Evolutionary conservation across 768 basidiomycete species (phyloP).

Genomic region (Tephrocybe sp.): DNA sequence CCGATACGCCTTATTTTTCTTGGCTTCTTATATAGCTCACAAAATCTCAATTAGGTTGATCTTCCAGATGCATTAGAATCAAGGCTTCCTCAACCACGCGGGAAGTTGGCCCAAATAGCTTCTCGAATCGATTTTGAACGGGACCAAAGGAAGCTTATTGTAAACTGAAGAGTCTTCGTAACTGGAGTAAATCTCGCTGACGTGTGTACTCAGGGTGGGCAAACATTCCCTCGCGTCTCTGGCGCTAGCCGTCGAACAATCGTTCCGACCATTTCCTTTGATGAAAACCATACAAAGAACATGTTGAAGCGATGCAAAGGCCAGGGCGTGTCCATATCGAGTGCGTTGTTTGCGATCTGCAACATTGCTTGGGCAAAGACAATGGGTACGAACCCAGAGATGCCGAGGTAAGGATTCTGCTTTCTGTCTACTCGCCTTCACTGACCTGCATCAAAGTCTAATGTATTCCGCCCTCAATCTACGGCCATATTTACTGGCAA

Average conservation of each 20-base stretch:
- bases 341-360: slow-evolving; percentile 72
- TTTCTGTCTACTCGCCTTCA: not conserved
- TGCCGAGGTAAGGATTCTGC: slow-evolving; percentile 46
- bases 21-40: slow-evolving; percentile 6
- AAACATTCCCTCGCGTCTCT: slow-evolving; percentile 59
- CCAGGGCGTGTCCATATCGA: slow-evolving; percentile 71
- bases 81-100: slow-evolving; percentile 35
- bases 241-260: slow-evolving; percentile 54
- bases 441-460: slow-evolving; percentile 42
- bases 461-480: slow-evolving; percentile 88
- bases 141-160: slow-evolving; percentile 57
- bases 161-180: slow-evolving; percentile 24
- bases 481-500: slow-evolving; percentile 53
- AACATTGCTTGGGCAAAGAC: slow-evolving; percentile 73
- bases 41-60: slow-evolving; percentile 4
- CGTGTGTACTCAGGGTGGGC: slow-evolving; percentile 83
- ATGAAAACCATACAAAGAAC: slow-evolving; percentile 51
- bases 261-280: slow-evolving; percentile 67
- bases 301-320: slow-evolving; percentile 73
- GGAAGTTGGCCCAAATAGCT: slow-evolving; percentile 43
- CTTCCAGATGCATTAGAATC: slow-evolving; percentile 50
- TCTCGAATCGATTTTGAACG: slow-evolving; percentile 56
- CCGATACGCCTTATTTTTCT: slow-evolving; percentile 1
- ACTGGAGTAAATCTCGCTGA: not conserved
- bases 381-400: slow-evolving; percentile 38